phyloP scores from a whole-genome alignment of 805 yeast species.

The Pichia thaimueangensis region DNA sequence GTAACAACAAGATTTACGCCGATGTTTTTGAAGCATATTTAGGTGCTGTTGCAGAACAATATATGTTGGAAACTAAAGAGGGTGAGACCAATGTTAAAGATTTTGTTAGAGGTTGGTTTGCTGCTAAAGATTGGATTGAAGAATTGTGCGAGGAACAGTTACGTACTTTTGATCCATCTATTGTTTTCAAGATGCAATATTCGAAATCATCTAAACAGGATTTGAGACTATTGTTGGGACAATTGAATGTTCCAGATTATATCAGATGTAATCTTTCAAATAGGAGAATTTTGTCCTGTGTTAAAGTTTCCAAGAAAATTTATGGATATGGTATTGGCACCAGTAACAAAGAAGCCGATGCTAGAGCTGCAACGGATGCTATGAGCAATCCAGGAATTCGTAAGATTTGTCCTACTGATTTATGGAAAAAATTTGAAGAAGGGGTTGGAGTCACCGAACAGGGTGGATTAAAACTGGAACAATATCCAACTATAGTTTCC shows the following conservation, averaged over 20 bases:
- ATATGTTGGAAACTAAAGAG: conserved; percentile 38
- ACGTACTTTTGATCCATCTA: conserved; percentile 12
- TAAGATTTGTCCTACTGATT: conserved; percentile 10
- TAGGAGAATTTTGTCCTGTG: conserved; percentile 38
- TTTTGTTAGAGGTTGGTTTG: conserved; percentile 36
- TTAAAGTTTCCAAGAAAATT: conserved; percentile 53
- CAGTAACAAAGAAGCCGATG: conserved; percentile 68
- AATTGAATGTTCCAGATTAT: conserved; percentile 51
- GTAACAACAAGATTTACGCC: conserved; percentile 68
- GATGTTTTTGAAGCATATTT: conserved; percentile 93
- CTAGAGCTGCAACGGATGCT: conserved; percentile 77
- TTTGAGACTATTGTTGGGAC: conserved; percentile 43
- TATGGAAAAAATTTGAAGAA: conserved; percentile 14
- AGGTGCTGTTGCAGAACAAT: conserved; percentile 61
- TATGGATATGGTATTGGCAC: conserved; percentile 68
- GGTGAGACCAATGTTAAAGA: conserved; percentile 37
- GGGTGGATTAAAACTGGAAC: conserved; percentile 14
- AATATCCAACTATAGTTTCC: conserved; percentile 2
- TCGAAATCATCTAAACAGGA: conserved; percentile 43
- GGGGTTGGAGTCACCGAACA: conserved; percentile 9
- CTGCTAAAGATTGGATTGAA: conserved; percentile 51
- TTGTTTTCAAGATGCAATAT: conserved; percentile 13
- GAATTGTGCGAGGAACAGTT: conserved; percentile 37
- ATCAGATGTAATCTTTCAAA: conserved; percentile 28
- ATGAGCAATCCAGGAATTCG: conserved; percentile 14